Percentiles rank a stretch among this genome's conserved stretches.
Conservation (phyloP, 345 rosid species). For the Physaria fendleri region DNA sequence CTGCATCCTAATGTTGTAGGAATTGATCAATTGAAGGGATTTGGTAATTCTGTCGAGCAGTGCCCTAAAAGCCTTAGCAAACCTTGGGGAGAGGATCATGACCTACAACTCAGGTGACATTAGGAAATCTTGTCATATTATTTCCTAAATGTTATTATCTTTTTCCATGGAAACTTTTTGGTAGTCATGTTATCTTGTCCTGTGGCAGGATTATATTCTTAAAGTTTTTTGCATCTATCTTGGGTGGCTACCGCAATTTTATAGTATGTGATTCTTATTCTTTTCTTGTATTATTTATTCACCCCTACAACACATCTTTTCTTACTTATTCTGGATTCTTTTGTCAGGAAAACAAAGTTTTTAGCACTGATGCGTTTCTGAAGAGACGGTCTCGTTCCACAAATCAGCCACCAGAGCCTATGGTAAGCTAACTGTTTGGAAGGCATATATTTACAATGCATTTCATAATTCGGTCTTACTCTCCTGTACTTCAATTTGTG, state of each 20-base stretch:
- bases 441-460: conserved; percentile 10
- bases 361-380: conserved; percentile 86
- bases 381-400: conserved; percentile 90
- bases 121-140: conserved; percentile 21
- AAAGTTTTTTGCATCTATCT: conserved; percentile 85
- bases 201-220: conserved; percentile 88
- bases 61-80: conserved; percentile 48
- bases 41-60: conserved; percentile 48
- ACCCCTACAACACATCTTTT: neutral
- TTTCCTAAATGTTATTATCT: neutral
- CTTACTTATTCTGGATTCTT: conserved; percentile 12
- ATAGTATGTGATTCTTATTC: conserved; percentile 46
- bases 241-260: conserved; percentile 98
- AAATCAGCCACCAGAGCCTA: conserved; percentile 77
- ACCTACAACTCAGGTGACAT: conserved; percentile 86
- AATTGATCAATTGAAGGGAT: conserved; percentile 73
- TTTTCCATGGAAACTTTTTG: neutral
- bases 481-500: neutral
- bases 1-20: conserved; percentile 83
- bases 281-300: conserved; percentile 9
- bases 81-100: conserved; percentile 96
- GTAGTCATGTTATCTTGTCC: conserved; percentile 10
- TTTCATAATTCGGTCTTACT: neutral
- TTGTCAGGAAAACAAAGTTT: conserved; percentile 73
- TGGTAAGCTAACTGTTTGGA: conserved; percentile 48